These are phyloP conservation scores for Apiotrichum akiyoshidainum DNA, from an alignment of 1,284 basidiomycete genomes.

Conservation along the genomic window DNA sequence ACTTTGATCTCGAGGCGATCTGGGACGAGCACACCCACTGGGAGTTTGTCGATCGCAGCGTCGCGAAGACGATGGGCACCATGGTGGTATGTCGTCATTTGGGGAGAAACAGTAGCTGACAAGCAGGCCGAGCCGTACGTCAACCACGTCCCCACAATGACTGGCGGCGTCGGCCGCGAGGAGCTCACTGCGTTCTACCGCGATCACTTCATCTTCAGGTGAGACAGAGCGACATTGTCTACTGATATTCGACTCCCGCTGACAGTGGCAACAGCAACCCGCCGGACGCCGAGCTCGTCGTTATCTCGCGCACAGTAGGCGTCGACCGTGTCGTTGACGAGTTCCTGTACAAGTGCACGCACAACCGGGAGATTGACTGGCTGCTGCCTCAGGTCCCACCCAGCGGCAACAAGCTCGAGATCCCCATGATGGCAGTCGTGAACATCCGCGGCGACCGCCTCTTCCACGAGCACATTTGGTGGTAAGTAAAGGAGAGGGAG, in stretches of 20 bases:
- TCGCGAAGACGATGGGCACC: slow-evolving; percentile 33
- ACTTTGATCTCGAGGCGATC: slow-evolving; percentile 23
- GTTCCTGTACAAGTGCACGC: slow-evolving; percentile 49
- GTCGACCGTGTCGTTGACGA: slow-evolving; percentile 31
- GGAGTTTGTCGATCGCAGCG: slow-evolving; percentile 29
- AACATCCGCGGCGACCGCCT: slow-evolving; percentile 60
- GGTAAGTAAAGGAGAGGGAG: slow-evolving; percentile 24
- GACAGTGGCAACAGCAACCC: slow-evolving; percentile 12
- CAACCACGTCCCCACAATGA: slow-evolving; percentile 34
- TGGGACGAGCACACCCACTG: slow-evolving; percentile 26
- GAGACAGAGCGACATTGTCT: neutral
- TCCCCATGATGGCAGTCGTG: slow-evolving; percentile 60
- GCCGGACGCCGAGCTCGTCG: slow-evolving; percentile 49
- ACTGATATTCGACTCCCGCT: neutral
- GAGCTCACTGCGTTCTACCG: slow-evolving; percentile 57
- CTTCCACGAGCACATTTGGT: slow-evolving; percentile 56
- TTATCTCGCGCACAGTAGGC: slow-evolving; percentile 28
- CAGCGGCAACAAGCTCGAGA: slow-evolving; percentile 54
- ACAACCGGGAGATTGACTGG: slow-evolving; percentile 56
- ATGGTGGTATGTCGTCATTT: slow-evolving; percentile 28
- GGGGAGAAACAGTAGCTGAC: neutral
- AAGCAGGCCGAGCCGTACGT: slow-evolving; percentile 28
- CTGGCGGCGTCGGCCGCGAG: slow-evolving; percentile 58
- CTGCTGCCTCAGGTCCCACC: slow-evolving; percentile 54
- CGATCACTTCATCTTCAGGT: slow-evolving; percentile 42